Evolutionary conservation across 2,329 filamentous ascomycete species (phyloP).

Genomic region (Colletotrichum limetticola): DNA sequence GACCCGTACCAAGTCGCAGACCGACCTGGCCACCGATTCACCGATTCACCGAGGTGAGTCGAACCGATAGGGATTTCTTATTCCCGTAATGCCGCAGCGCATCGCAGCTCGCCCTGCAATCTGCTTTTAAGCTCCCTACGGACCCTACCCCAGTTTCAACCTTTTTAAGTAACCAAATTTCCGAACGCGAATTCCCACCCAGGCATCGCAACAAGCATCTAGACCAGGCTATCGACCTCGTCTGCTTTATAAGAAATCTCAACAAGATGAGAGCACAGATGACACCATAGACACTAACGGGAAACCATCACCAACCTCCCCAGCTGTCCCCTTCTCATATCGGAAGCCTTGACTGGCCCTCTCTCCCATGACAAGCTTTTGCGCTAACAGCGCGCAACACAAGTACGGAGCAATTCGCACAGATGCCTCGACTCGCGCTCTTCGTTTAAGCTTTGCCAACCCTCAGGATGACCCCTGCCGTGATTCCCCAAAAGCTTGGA

Average conservation of each 20-base stretch:
- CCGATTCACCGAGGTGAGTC: background rate
- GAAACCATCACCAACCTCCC: background rate
- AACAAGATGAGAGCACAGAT: background rate
- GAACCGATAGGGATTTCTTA: background rate
- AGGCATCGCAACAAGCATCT: background rate
- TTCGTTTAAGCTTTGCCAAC: conserved; percentile 14
- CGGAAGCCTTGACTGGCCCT: background rate
- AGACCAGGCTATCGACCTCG: background rate
- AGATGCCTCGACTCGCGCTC: background rate
- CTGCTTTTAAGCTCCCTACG: background rate
- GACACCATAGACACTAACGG: background rate
- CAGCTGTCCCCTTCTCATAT: background rate
- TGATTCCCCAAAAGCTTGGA: background rate
- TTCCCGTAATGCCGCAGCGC: background rate
- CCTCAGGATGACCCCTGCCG: conserved; percentile 11
- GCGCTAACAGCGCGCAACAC: background rate
- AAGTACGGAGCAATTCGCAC: too few species aligned
- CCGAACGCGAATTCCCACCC: background rate
- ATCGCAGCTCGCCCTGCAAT: conserved; percentile 4
- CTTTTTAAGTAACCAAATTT: background rate
- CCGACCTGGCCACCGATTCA: background rate
- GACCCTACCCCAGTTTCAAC: background rate
- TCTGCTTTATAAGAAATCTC: background rate
- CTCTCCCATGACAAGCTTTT: background rate
- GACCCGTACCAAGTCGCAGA: background rate